Conservation (phyloP, 2,329 filamentous ascomycete genomes). For the Hypoxylon sp. region DNA sequence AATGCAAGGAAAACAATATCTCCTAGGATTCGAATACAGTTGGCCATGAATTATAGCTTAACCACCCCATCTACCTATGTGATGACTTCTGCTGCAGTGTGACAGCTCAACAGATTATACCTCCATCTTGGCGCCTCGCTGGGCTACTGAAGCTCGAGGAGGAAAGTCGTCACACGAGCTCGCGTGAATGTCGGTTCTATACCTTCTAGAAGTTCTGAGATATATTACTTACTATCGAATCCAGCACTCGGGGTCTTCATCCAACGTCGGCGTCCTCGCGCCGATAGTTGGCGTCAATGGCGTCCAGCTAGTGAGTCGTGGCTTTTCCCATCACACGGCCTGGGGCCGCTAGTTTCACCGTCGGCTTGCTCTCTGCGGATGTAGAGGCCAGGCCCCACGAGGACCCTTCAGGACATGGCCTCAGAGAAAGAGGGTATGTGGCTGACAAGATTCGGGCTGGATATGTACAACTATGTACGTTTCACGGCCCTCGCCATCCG, state of each 20-base stretch:
- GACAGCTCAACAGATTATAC: neutral
- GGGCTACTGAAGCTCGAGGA: neutral
- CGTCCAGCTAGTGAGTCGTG: constrained; percentile 13
- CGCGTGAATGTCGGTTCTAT: neutral
- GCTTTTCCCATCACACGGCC: constrained; percentile 15
- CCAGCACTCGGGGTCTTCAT: neutral
- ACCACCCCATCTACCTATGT: neutral
- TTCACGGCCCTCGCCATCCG: constrained; percentile 3
- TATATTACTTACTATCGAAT: constrained; percentile 1
- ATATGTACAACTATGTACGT: constrained; percentile 3
- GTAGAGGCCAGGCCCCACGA: neutral
- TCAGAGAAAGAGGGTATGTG: neutral
- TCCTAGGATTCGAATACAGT: too few species aligned
- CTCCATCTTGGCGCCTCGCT: neutral
- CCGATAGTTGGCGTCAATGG: constrained; percentile 28
- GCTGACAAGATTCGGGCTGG: neutral
- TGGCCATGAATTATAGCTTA: too few species aligned
- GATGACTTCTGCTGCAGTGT: neutral
- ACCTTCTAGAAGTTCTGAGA: neutral
- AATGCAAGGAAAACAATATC: neutral
- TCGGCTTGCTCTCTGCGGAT: constrained; percentile 20
- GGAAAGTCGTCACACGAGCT: neutral
- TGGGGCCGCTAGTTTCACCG: constrained; percentile 29
- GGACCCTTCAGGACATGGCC: neutral
- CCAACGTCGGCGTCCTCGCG: constrained; percentile 1